These are phyloP conservation scores for Coemansia interrupta DNA, from an alignment of 192 early-diverging fungal species.

Conservation along the genomic window DNA sequence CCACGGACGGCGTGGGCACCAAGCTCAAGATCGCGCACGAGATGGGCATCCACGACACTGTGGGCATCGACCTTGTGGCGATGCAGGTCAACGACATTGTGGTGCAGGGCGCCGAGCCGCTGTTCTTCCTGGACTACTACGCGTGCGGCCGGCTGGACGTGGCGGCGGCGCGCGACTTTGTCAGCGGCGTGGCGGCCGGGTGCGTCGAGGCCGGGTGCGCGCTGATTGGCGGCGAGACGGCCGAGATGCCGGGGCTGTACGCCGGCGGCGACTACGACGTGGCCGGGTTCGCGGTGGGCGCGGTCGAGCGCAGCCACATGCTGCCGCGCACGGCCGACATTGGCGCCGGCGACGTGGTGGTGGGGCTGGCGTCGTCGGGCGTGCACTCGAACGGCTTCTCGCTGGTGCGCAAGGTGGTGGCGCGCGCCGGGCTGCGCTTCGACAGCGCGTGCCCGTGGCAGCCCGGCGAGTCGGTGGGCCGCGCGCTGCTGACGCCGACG, in stretches of 20 bases:
- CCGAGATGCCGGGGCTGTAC: slow-evolving; percentile 99
- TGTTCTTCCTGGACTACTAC: slow-evolving; percentile 99
- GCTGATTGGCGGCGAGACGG: slow-evolving; percentile 97
- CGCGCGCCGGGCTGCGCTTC: slow-evolving; percentile 68
- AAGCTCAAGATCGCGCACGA: slow-evolving; percentile 95
- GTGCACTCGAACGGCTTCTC: slow-evolving; percentile 99
- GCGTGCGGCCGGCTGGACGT: slow-evolving; percentile 93
- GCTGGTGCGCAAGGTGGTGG: slow-evolving; percentile 87
- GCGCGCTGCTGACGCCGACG: slow-evolving; percentile 88
- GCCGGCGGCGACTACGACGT: slow-evolving; percentile 81
- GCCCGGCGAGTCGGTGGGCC: slow-evolving; percentile 60
- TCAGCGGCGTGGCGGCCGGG: slow-evolving; percentile 90
- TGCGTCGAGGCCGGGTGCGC: slow-evolving; percentile 88
- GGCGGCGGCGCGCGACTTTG: slow-evolving; percentile 83
- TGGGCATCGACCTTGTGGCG: slow-evolving; percentile 96
- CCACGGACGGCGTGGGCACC: slow-evolving; percentile 98
- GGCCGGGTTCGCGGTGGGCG: slow-evolving; percentile 96
- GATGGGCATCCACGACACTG: slow-evolving; percentile 82
- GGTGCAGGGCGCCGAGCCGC: slow-evolving; percentile 97
- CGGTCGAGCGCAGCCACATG: slow-evolving; percentile 85
- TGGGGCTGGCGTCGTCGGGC: slow-evolving; percentile 93
- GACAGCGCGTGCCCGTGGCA: slow-evolving; percentile 70
- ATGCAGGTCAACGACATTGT: slow-evolving; percentile 99
- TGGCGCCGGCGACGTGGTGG: slow-evolving; percentile 72
- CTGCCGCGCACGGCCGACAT: slow-evolving; percentile 81